These are phyloP conservation scores for Aspergillus terreus DNA, from an alignment of 2,329 filamentous ascomycete species.

Conservation along the genomic window DNA sequence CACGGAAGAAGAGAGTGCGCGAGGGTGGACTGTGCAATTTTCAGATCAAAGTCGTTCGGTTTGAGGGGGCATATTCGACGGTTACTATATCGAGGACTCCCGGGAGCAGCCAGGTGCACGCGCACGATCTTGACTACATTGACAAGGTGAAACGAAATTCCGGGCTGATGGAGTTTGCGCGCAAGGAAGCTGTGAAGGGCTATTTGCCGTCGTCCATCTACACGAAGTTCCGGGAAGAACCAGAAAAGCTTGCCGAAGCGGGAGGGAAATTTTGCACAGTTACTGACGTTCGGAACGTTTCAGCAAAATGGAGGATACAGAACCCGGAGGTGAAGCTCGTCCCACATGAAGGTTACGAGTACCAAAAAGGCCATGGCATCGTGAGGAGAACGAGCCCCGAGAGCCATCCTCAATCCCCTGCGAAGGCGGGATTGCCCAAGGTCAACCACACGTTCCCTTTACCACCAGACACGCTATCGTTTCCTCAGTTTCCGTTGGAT, in stretches of 20 bases:
- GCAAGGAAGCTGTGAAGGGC: slow-evolving; percentile 43
- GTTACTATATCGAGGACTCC: slow-evolving; percentile 42
- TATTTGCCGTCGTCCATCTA: slow-evolving; percentile 49
- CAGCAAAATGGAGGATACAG: slow-evolving; percentile 46
- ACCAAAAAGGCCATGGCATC: slow-evolving; percentile 42
- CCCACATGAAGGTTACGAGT: slow-evolving; percentile 44
- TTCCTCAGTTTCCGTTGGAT: slow-evolving; percentile 41
- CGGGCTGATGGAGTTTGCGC: slow-evolving; percentile 45
- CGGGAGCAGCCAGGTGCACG: slow-evolving; percentile 38
- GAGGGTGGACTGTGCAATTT: slow-evolving; percentile 47
- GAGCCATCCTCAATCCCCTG: slow-evolving; percentile 8
- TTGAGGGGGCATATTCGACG: slow-evolving; percentile 41
- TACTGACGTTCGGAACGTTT: slow-evolving; percentile 47
- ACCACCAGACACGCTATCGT: slow-evolving; percentile 41
- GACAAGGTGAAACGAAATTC: slow-evolving; percentile 48
- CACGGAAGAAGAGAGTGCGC: slow-evolving; percentile 42
- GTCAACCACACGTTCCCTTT: slow-evolving; percentile 17
- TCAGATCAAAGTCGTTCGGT: slow-evolving; percentile 46
- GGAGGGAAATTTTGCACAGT: slow-evolving; percentile 46
- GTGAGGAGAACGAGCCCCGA: slow-evolving; percentile 27
- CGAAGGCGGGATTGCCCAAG: slow-evolving; percentile 9
- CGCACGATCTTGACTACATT: slow-evolving; percentile 46
- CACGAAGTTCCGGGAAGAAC: slow-evolving; percentile 45
- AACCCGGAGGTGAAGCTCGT: slow-evolving; percentile 42
- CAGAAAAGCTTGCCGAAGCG: slow-evolving; percentile 40